phyloP scores from a whole-genome alignment of 2,329 filamentous ascomycete genomes.

The Penicillium psychrosexuale region DNA sequence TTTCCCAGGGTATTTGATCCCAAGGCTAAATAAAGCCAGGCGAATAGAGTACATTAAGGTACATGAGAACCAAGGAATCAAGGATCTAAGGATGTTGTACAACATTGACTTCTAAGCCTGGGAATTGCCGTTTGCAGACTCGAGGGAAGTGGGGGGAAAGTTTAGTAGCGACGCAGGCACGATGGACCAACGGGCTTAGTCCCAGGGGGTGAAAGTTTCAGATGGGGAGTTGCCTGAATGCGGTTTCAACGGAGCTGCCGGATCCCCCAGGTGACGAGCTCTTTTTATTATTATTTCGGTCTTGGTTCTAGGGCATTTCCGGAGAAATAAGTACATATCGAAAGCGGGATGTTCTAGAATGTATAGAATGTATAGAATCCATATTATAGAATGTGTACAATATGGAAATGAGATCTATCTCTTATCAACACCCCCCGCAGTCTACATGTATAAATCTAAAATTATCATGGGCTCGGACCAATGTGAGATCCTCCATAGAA shows the following conservation, averaged over 20 bases:
- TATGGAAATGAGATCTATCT: not conserved
- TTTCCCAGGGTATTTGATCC: not conserved
- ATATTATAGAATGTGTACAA: not conserved
- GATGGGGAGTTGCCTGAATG: slow-evolving; percentile 5
- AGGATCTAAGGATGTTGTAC: slow-evolving; percentile 6
- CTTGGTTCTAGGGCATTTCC: not conserved
- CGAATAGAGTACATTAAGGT: slow-evolving; percentile 11
- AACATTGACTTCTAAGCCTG: slow-evolving; percentile 1
- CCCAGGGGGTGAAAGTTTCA: slow-evolving; percentile 7
- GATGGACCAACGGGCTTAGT: slow-evolving; percentile 3
- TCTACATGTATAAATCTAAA: slow-evolving; percentile 1
- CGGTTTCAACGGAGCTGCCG: slow-evolving; percentile 7
- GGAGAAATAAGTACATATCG: not conserved
- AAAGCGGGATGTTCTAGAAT: not conserved
- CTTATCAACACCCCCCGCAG: slow-evolving; percentile 5
- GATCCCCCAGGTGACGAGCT: slow-evolving; percentile 4
- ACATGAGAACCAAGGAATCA: slow-evolving; percentile 9
- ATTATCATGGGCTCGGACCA: slow-evolving; percentile 4
- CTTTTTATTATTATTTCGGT: not conserved
- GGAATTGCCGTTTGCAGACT: slow-evolving; percentile 11
- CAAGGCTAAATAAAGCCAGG: not conserved
- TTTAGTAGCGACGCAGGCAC: slow-evolving; percentile 8
- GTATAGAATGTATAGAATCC: not conserved
- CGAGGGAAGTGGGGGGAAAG: slow-evolving; percentile 3
- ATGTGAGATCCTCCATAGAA: not conserved